These are phyloP conservation scores for Stentor roeselii DNA, from an alignment of 73 alveolate genomes.

Conservation along the genomic window DNA sequence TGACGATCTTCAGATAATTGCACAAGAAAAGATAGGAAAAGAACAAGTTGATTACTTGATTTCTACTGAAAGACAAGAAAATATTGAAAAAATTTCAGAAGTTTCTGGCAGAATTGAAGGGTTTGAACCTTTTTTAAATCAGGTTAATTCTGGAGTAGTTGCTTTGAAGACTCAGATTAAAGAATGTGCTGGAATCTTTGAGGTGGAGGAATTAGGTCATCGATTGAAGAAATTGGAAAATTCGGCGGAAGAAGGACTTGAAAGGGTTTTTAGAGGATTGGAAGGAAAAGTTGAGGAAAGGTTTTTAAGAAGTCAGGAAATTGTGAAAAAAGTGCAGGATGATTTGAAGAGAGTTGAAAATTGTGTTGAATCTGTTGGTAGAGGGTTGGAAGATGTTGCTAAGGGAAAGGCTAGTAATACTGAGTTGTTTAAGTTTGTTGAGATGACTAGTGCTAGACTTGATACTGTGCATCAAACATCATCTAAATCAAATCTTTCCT, in stretches of 20 bases:
- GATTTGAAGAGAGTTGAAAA: not conserved
- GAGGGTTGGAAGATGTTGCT: not conserved
- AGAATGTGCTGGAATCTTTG: not conserved
- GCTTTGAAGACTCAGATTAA: not conserved
- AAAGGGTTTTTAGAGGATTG: not conserved
- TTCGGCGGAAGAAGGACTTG: not conserved
- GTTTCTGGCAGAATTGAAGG: not conserved
- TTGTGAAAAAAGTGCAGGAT: not conserved
- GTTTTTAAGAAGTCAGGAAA: not conserved
- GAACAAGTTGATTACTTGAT: not conserved
- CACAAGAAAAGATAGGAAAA: not conserved
- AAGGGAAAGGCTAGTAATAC: too few species aligned
- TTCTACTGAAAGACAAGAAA: not conserved
- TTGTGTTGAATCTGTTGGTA: not conserved
- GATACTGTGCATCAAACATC: not conserved
- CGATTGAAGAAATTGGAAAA: not conserved
- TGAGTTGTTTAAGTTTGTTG: not conserved
- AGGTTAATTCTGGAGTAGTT: not conserved
- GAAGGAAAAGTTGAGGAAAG: not conserved
- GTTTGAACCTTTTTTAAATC: not conserved
- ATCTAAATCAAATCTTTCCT: not conserved
- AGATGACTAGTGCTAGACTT: too few species aligned
- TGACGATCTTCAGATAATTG: not conserved
- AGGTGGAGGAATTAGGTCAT: not conserved
- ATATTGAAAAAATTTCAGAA: not conserved